Evolutionary conservation across 805 yeast genomes (phyloP).

Genomic region (Nakazawaea siamensis): DNA sequence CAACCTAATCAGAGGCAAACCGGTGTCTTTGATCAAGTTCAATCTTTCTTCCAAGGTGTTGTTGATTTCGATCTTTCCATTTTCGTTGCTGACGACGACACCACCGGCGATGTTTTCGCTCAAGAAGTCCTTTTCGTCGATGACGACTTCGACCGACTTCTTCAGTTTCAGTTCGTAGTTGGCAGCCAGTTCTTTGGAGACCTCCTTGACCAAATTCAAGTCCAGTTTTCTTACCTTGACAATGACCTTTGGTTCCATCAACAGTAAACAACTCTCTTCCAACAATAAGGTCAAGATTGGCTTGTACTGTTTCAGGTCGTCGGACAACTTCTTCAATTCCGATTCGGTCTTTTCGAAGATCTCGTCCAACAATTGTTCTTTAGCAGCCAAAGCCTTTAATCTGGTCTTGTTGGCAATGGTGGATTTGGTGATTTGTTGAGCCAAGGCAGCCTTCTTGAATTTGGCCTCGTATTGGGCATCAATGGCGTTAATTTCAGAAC

Average conservation of each 20-base stretch:
- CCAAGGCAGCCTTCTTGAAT: constrained; percentile 83
- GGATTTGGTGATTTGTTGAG: constrained; percentile 93
- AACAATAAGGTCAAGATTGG: constrained; percentile 69
- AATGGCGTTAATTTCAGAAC: constrained; percentile 84
- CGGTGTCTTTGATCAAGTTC: constrained; percentile 68
- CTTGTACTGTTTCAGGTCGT: constrained; percentile 52
- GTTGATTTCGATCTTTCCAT: constrained; percentile 81
- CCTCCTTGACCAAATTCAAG: constrained; percentile 49
- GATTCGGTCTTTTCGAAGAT: constrained; percentile 65
- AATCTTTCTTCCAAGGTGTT: constrained; percentile 95
- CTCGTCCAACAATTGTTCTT: constrained; percentile 69
- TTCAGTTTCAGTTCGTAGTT: constrained; percentile 58
- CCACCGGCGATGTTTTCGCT: constrained; percentile 77
- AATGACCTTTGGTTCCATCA: constrained; percentile 63
- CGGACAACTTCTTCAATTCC: constrained; percentile 50
- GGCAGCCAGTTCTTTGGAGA: constrained; percentile 51
- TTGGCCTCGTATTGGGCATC: constrained; percentile 75
- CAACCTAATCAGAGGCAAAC: constrained; percentile 87
- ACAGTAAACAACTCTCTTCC: constrained; percentile 64
- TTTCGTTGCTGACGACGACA: constrained; percentile 56
- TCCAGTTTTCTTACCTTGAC: constrained; percentile 66
- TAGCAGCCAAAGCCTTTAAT: constrained; percentile 79
- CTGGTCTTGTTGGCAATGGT: constrained; percentile 94
- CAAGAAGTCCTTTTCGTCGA: constrained; percentile 52
- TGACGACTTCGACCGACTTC: constrained; percentile 41